These are phyloP conservation scores for Candida sithepensis DNA, from an alignment of 805 yeast genomes.

Conservation along the genomic window DNA sequence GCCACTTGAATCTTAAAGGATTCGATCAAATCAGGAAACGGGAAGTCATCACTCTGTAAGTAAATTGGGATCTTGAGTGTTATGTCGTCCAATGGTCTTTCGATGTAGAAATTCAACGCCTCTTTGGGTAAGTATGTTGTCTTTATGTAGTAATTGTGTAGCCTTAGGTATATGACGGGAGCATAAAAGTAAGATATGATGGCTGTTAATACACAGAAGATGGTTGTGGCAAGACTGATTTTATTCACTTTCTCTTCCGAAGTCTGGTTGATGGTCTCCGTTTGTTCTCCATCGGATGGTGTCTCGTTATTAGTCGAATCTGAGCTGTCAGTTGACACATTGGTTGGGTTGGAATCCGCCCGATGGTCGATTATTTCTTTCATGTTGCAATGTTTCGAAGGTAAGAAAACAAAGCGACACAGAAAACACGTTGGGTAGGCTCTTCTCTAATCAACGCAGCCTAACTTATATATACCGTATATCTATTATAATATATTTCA, in stretches of 20 bases:
- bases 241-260: not conserved
- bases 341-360: too few relatives aligned
- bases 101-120: slow-evolving; percentile 18
- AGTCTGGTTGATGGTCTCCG: not conserved
- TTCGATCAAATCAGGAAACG: slow-evolving; percentile 58
- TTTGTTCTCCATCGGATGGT: not conserved
- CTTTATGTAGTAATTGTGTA: slow-evolving; percentile 4
- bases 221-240: not conserved
- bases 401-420: too few relatives aligned
- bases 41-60: slow-evolving; percentile 40
- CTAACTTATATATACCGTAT: too few relatives aligned
- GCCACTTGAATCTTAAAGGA: slow-evolving; percentile 50
- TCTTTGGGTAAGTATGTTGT: slow-evolving; percentile 12
- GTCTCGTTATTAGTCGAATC: not conserved
- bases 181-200: not conserved
- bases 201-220: not conserved
- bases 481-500: too few relatives aligned
- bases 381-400: too few relatives aligned
- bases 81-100: slow-evolving; percentile 40
- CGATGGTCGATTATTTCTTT: too few relatives aligned
- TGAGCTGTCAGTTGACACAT: not conserved
- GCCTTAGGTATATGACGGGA: slow-evolving; percentile 1
- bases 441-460: too few relatives aligned
- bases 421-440: too few relatives aligned
- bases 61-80: slow-evolving; percentile 41